These are phyloP conservation scores for Penicillium simplicissimum DNA, from an alignment of 495 filamentous ascomycete species.

Conservation along the genomic window DNA sequence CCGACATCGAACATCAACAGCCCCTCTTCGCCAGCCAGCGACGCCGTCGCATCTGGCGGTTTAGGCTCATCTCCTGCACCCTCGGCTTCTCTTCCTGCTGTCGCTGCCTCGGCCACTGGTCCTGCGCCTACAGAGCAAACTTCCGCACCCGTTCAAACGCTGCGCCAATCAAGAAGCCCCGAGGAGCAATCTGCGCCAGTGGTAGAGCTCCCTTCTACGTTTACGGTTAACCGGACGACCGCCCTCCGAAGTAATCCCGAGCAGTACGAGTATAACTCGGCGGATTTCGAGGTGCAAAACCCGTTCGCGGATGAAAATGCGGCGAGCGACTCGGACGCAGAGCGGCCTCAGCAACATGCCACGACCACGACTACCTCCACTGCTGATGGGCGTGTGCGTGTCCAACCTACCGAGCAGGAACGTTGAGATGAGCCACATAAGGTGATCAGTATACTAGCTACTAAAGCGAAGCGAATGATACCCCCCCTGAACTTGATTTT, in stretches of 20 bases:
- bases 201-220: slow-evolving; percentile 15
- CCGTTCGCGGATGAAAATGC: slow-evolving; percentile 46
- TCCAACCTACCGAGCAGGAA: slow-evolving; percentile 21
- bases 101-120: background rate
- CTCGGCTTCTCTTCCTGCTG: slow-evolving; percentile 10
- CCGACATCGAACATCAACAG: slow-evolving; percentile 22
- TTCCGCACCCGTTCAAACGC: background rate
- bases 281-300: slow-evolving; percentile 48
- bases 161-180: background rate
- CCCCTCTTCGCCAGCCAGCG: slow-evolving; percentile 22
- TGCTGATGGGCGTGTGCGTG: slow-evolving; percentile 5
- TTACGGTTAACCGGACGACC: slow-evolving; percentile 16
- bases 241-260: slow-evolving; percentile 12
- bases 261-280: slow-evolving; percentile 44
- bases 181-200: slow-evolving; percentile 3
- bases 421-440: slow-evolving; percentile 11
- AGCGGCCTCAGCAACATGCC: slow-evolving; percentile 11
- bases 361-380: background rate
- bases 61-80: slow-evolving; percentile 1
- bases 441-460: slow-evolving; percentile 5
- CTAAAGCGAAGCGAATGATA: slow-evolving; percentile 19
- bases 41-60: slow-evolving; percentile 19
- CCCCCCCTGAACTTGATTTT: slow-evolving; percentile 13
- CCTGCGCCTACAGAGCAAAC: background rate
- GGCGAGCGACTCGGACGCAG: slow-evolving; percentile 20